Conservation (phyloP, 139 green algal genomes). For the Chlorokybus atmophyticus region DNA sequence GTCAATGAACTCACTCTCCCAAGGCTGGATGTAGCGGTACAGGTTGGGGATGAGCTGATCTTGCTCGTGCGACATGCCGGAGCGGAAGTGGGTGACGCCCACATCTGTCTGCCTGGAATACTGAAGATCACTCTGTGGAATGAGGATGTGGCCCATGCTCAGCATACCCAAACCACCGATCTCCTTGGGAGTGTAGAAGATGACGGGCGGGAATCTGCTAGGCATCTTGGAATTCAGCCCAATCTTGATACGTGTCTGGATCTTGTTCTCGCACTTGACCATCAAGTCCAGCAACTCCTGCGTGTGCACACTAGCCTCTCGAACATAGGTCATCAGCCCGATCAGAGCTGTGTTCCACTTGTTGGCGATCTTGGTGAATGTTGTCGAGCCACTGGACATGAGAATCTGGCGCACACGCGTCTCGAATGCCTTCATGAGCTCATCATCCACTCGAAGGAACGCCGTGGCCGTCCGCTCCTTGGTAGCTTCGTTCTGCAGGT, state of each 20-base stretch:
- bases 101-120: conserved; percentile 94
- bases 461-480: conserved; percentile 90
- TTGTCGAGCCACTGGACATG: conserved; percentile 92
- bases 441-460: conserved; percentile 94
- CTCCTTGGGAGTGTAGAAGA: conserved; percentile 96
- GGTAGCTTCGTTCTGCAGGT: conserved; percentile 87
- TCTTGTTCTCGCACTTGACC: conserved; percentile 99
- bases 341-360: conserved; percentile 99
- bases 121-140: conserved; percentile 80
- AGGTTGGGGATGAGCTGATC: conserved; percentile 99
- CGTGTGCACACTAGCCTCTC: conserved; percentile 66
- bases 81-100: conserved; percentile 91
- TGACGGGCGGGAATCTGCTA: conserved; percentile 79
- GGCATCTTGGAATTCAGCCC: conserved; percentile 95
- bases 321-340: conserved; percentile 52
- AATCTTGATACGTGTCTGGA: conserved; percentile 97
- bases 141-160: conserved; percentile 99
- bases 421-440: conserved; percentile 91
- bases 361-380: conserved; percentile 99
- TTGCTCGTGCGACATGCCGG: conserved; percentile 95
- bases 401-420: conserved; percentile 91
- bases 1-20: conserved; percentile 96
- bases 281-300: conserved; percentile 98
- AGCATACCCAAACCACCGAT: conserved; percentile 98
- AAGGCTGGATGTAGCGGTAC: conserved; percentile 84